Percentiles rank a stretch among this genome's conserved stretches.
Conservation (phyloP, 257 asterid species). For the Linaria vulgaris region DNA sequence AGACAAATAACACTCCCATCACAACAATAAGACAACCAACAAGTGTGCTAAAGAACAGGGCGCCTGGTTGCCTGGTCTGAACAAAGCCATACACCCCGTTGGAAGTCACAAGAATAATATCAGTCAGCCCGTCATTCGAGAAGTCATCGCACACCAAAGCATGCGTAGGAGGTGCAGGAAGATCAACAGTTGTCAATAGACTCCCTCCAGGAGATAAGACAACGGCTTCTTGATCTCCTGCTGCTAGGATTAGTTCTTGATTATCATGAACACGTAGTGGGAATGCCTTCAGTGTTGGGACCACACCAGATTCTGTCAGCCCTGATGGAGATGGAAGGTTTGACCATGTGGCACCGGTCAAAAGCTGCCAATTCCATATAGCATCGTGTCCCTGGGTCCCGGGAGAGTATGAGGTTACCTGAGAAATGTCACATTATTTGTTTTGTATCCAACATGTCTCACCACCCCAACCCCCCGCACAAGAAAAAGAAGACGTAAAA, state of each 20-base stretch:
- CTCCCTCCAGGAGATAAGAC: slow-evolving; percentile 90
- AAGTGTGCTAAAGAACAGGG: slow-evolving; percentile 91
- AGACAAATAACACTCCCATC: slow-evolving; percentile 85
- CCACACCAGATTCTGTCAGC: slow-evolving; percentile 62
- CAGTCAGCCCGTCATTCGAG: slow-evolving; percentile 85
- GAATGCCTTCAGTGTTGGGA: slow-evolving; percentile 82
- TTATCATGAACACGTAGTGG: slow-evolving; percentile 68
- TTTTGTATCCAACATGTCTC: too few species aligned
- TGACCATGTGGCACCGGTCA: slow-evolving; percentile 94
- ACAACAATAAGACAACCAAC: slow-evolving; percentile 91
- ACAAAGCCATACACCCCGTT: slow-evolving; percentile 89
- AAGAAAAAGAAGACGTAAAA: too few species aligned
- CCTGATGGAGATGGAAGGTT: slow-evolving; percentile 91
- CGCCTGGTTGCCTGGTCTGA: slow-evolving; percentile 98
- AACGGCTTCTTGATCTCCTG: slow-evolving; percentile 93
- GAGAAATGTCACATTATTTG: slow-evolving; percentile 22
- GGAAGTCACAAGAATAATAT: slow-evolving; percentile 73
- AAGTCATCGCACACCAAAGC: slow-evolving; percentile 75
- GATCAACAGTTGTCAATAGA: slow-evolving; percentile 55
- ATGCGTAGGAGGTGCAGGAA: slow-evolving; percentile 89
- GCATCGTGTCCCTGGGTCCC: slow-evolving; percentile 88
- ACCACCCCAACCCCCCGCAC: too few species aligned
- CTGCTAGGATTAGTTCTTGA: slow-evolving; percentile 78
- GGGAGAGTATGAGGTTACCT: slow-evolving; percentile 96
- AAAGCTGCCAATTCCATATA: slow-evolving; percentile 87